Evolutionary conservation across 106 monocot genomes (phyloP), one percentile per base, ranked within the genome.

Genomic region (Dioscorea zingiberensis): DNA sequence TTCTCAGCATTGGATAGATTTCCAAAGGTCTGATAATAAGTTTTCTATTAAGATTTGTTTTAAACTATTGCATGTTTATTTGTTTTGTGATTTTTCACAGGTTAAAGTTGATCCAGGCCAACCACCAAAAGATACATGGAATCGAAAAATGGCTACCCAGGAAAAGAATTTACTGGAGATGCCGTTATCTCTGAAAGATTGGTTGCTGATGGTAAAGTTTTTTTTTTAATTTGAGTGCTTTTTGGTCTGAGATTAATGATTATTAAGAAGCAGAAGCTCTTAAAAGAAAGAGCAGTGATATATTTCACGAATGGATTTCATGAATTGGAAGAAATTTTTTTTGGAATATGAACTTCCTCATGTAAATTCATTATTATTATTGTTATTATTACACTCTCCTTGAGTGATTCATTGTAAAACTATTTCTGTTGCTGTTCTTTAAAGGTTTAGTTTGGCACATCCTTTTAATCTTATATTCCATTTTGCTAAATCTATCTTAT

Each of bases 101-200:
- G 61, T 63, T 23, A 27, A 63, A 47, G 48, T 69, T 56, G 73
- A 78, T 63, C 78, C 69, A 48, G 72, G 63, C 32, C 44, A 55
- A 63, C 79, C 68, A 49, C 55, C 79, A 7, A 15, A 44, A 57
- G 23, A 69, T 24, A 59, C 73, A 44, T 79, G 79, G 79, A 13
- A 69, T 38, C 63, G 73, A 22, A 74, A 79, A 30, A 30, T 79
- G 21, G 62, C 51, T 69, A 66, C 66, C 44, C 69, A 74, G 26
- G 79, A 44, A 47, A 74, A 26, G 1, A 69, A 17, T 21, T 25
- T 58, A 14, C 48, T 44, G 38, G 74, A 72, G 27, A 62, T 69
- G 54, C 17, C 63, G 44, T 7, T 74, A 23, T 44, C 2, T 25
- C 44, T 69, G 26, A 24, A 27, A 18, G 74, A 64, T 32, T 51